These are phyloP conservation scores for Eutrema yunnanense DNA, from an alignment of 345 rosid genomes.

Conservation along the genomic window DNA sequence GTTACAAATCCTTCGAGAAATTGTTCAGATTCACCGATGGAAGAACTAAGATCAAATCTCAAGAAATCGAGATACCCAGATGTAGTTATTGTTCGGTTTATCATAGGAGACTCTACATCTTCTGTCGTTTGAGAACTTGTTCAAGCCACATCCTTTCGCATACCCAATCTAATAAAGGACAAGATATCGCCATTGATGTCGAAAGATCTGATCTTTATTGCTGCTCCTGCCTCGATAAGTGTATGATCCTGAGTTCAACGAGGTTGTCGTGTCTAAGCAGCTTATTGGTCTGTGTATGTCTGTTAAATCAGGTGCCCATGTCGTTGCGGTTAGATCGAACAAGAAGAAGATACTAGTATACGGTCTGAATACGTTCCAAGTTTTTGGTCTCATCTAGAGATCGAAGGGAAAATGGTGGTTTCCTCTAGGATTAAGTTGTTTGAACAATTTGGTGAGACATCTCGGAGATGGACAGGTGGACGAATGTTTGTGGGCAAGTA, in stretches of 20 bases:
- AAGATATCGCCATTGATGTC: conserved; percentile 66
- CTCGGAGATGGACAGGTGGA: too few relatives aligned
- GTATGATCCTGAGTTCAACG: conserved; percentile 80
- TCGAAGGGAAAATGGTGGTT: conserved; percentile 60
- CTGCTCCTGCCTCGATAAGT: conserved; percentile 67
- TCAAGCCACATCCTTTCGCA: conserved; percentile 62
- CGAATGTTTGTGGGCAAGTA: too few relatives aligned
- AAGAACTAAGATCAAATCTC: conserved; percentile 37
- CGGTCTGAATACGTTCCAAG: conserved; percentile 35
- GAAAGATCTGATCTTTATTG: conserved; percentile 92
- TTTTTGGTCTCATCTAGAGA: conserved; percentile 41
- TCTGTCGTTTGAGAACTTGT: conserved; percentile 68
- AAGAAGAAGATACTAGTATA: conserved; percentile 52
- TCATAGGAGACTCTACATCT: conserved; percentile 49
- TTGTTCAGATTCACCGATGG: conserved; percentile 44
- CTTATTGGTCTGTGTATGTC: conserved; percentile 31
- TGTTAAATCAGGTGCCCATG: conserved; percentile 33
- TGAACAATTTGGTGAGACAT: conserved; percentile 53
- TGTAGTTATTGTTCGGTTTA: conserved; percentile 56
- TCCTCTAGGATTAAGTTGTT: conserved; percentile 76
- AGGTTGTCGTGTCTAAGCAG: conserved; percentile 49
- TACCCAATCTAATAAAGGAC: conserved; percentile 47
- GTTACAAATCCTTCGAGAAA: conserved; percentile 46
- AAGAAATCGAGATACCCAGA: conserved; percentile 39
- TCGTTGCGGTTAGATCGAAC: conserved; percentile 42